Conservation (phyloP, 371 early-diverging fungal species). For the Encephalitozoon romaleae region DNA sequence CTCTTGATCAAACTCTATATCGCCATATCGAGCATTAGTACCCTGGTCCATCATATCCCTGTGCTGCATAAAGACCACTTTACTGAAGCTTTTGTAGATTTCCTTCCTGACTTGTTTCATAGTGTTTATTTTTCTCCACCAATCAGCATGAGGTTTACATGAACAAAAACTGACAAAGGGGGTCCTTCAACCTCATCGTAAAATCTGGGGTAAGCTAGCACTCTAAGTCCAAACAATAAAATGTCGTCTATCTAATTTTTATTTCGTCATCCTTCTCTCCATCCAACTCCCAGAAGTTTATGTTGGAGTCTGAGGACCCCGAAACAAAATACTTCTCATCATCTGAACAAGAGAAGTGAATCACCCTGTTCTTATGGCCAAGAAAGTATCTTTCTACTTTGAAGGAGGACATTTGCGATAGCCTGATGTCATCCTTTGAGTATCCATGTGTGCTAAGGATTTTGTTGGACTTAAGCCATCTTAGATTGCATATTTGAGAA, state of each 20-base stretch:
- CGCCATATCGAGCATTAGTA: background rate
- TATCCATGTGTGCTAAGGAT: slow-evolving; percentile 61
- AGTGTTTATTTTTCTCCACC: background rate
- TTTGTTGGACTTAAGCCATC: slow-evolving; percentile 56
- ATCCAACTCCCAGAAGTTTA: slow-evolving; percentile 59
- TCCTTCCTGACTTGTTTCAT: background rate
- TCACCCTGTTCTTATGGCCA: slow-evolving; percentile 60
- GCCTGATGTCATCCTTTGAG: slow-evolving; percentile 60
- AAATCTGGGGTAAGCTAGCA: no score
- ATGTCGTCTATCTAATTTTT: slow-evolving; percentile 22
- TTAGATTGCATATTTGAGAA: slow-evolving; percentile 60
- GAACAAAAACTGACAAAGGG: no score
- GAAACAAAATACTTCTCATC: slow-evolving; percentile 60
- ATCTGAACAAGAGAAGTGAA: slow-evolving; percentile 58
- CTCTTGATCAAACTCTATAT: background rate
- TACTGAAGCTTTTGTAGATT: background rate
- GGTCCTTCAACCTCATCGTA: no score
- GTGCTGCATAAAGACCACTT: background rate
- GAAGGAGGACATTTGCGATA: slow-evolving; percentile 18
- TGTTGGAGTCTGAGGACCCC: slow-evolving; percentile 55
- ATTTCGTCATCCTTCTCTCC: slow-evolving; percentile 18
- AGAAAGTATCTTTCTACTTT: slow-evolving; percentile 29
- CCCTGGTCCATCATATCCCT: background rate
- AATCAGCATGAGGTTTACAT: background rate
- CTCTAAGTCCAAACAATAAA: background rate